These are phyloP conservation scores for Xylariales sp. DNA, from an alignment of 2,329 filamentous ascomycete genomes.

Conservation along the genomic window DNA sequence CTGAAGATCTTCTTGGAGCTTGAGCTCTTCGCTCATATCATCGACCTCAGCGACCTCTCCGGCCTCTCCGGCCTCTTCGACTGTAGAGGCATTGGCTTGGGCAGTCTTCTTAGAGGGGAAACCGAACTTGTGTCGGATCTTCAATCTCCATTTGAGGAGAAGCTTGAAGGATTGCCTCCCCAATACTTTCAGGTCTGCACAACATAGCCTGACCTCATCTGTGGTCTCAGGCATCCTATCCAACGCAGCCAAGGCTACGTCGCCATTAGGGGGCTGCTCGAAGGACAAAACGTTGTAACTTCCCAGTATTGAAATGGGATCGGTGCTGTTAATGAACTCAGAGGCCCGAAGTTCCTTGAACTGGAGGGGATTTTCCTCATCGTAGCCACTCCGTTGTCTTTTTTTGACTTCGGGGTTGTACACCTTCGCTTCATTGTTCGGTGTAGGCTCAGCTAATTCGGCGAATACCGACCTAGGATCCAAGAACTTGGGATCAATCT, in stretches of 20 bases:
- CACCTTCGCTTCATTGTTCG: slow-evolving; percentile 96
- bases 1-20: slow-evolving; percentile 83
- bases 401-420: slow-evolving; percentile 98
- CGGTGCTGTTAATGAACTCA: slow-evolving; percentile 89
- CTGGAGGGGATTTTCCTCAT: slow-evolving; percentile 90
- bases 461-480: slow-evolving; percentile 89
- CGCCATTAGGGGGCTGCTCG: slow-evolving; percentile 70
- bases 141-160: slow-evolving; percentile 83
- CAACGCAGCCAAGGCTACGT: slow-evolving; percentile 81
- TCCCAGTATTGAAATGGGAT: slow-evolving; percentile 90
- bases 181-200: slow-evolving; percentile 79
- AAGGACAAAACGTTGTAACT: slow-evolving; percentile 81
- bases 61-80: slow-evolving; percentile 36
- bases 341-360: slow-evolving; percentile 85
- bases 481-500: slow-evolving; percentile 86
- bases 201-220: slow-evolving; percentile 72
- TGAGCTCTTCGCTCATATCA: slow-evolving; percentile 90
- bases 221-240: slow-evolving; percentile 85
- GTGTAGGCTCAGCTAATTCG: slow-evolving; percentile 76
- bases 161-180: slow-evolving; percentile 93
- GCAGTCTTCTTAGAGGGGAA: slow-evolving; percentile 69
- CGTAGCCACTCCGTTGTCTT: slow-evolving; percentile 94
- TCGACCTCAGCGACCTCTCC: slow-evolving; percentile 80
- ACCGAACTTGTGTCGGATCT: slow-evolving; percentile 85
- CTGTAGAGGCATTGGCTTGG: slow-evolving; percentile 36